These are phyloP conservation scores for Elaeis guineensis DNA, from an alignment of 176 grass and related monocot species.

Conservation along the genomic window DNA sequence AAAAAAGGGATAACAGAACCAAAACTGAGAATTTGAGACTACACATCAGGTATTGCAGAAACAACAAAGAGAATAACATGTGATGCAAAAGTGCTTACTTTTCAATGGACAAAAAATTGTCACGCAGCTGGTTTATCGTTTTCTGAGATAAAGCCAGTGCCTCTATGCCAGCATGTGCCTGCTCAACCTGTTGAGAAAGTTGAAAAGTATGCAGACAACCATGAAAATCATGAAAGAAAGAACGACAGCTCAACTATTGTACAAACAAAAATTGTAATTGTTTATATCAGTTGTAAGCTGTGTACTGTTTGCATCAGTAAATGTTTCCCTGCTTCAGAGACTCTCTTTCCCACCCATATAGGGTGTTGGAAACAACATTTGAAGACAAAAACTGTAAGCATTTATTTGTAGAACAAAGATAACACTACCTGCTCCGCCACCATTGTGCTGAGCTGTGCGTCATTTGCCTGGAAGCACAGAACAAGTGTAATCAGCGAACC, in stretches of 20 bases:
- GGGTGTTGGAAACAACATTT: not conserved
- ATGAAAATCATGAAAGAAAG: not conserved
- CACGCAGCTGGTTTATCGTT: slow-evolving; percentile 81
- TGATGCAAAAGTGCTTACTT: slow-evolving; percentile 46
- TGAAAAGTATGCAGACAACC: not conserved
- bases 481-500: slow-evolving; percentile 10
- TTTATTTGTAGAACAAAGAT: not conserved
- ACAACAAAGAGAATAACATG: slow-evolving; percentile 4
- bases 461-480: slow-evolving; percentile 73
- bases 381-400: not conserved
- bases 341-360: too few relatives aligned
- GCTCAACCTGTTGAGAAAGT: slow-evolving; percentile 62
- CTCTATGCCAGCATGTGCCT: slow-evolving; percentile 80
- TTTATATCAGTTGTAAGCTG: too few relatives aligned
- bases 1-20: too few relatives aligned
- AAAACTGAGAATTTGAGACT: too few relatives aligned
- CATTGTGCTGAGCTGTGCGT: slow-evolving; percentile 96
- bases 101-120: slow-evolving; percentile 92
- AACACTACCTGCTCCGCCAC: slow-evolving; percentile 84
- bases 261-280: not conserved
- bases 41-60: not conserved
- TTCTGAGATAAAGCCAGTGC: slow-evolving; percentile 83
- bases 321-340: too few relatives aligned
- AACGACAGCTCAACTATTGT: slow-evolving; percentile 21
- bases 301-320: too few relatives aligned